Evolutionary conservation across 257 asterid genomes (phyloP), one percentile per base, ranked within the genome.

Genomic region (Nicotiana paniculata): DNA sequence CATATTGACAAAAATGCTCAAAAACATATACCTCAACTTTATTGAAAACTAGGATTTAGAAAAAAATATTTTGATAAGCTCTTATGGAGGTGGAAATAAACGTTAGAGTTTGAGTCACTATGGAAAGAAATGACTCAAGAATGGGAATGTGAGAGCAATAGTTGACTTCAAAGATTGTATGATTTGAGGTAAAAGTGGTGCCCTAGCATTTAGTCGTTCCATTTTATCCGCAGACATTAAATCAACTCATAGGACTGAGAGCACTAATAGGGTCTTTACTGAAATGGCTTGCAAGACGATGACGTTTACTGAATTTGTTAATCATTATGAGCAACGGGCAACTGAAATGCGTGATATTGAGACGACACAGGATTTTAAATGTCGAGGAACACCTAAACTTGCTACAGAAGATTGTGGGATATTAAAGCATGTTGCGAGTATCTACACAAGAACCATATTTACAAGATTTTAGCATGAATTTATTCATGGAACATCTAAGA

Each of bases 171-270:
- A 13, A 54, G 43, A 3, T 5, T 77, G 53, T 77, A 83, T 66
- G 15, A n/a, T 13, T 26, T 64, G 30, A 9, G 35, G 5, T 3
- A 68, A 0, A 83, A 79, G 18, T 77, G 80, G 21, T 61, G 79
- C 32, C 77, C 43, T 11, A 21, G 48, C 78, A 37, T 77, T 76
- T 30, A 64, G 53, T 53, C 11, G 16, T 2, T 81, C 66, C 5
- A 43, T 53, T 82, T 77, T 63, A 62, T 13, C 28, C 0, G 54
- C 35, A 1, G 63, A 77, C 5, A 39, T 77, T 9, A 77, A 33
- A 46, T 83, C 85, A 10, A 77, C 85, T 4, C 28, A 83, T 26
- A 32, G 77, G 62, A 51, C 58, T 18, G 69, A 76, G 33, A 82
- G 84, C 62, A 75, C 57, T 24, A 72, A 59, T 26, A 58, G 35